A percentile compares a stretch with the other conserved stretches of the same genome.
Conservation (phyloP, 2,329 filamentous ascomycete species). For the Xylaria sp. region DNA sequence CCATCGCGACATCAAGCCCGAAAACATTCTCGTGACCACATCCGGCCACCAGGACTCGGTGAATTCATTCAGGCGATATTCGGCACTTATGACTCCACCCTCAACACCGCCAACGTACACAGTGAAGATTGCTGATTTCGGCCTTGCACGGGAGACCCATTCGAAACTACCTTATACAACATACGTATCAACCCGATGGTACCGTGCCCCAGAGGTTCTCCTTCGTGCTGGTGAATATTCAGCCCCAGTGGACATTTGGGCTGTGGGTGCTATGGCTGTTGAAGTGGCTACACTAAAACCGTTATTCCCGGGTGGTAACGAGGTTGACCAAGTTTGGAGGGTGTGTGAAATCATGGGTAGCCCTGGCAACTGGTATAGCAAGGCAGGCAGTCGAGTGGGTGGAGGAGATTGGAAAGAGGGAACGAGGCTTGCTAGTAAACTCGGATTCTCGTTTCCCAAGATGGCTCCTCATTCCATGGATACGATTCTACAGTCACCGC, state of each 20-base stretch:
- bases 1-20: constrained; percentile 98
- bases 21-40: constrained; percentile 97
- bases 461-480: constrained; percentile 99
- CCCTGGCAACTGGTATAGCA: constrained; percentile 98
- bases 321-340: constrained; percentile 98
- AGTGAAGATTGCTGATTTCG: constrained; percentile 99
- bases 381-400: constrained; percentile 84
- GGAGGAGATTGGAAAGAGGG: constrained; percentile 98
- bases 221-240: constrained; percentile 96
- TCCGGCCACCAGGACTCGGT: constrained; percentile 83
- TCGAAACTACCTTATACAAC: constrained; percentile 97
- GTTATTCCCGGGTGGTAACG: constrained; percentile 95
- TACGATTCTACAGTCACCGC: constrained; percentile 87
- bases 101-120: constrained; percentile 94
- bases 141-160: constrained; percentile 95
- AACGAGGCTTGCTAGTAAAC: constrained; percentile 89
- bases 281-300: constrained; percentile 97
- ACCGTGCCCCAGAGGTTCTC: constrained; percentile 94
- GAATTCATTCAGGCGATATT: constrained; percentile 93
- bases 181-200: constrained; percentile 98
- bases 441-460: constrained; percentile 98
- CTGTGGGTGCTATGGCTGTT: constrained; percentile 97
- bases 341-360: constrained; percentile 99
- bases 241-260: constrained; percentile 98
- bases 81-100: constrained; percentile 90